These are phyloP conservation scores for Magnolia changhungtana DNA, from an alignment of 164 flowering plant genomes.

Conservation along the genomic window DNA sequence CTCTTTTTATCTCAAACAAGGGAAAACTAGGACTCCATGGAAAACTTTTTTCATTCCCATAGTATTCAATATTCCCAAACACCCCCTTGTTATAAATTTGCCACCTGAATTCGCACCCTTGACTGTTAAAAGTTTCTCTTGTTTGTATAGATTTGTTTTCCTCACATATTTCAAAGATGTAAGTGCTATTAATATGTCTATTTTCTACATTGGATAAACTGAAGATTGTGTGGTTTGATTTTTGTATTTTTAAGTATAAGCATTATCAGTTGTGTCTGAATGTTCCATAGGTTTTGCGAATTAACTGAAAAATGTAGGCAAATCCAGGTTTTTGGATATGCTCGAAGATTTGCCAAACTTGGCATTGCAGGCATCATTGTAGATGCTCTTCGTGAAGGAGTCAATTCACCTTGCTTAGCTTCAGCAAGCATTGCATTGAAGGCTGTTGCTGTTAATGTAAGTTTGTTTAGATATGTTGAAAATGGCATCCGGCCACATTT, in stretches of 20 bases:
- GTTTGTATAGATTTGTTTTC: background rate
- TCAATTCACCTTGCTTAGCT: constrained; percentile 57
- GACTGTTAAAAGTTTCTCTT: background rate
- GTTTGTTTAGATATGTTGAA: constrained; percentile 18
- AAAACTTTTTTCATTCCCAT: too few species aligned
- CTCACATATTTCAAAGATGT: background rate
- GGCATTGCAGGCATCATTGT: constrained; percentile 79
- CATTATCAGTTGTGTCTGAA: background rate
- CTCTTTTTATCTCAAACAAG: too few species aligned
- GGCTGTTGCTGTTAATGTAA: constrained; percentile 92
- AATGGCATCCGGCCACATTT: background rate
- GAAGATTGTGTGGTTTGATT: background rate
- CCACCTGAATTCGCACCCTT: background rate
- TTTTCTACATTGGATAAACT: background rate
- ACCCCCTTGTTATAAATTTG: too few species aligned
- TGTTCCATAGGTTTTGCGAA: background rate
- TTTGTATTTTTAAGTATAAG: background rate
- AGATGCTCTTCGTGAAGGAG: constrained; percentile 60
- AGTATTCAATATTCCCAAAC: too few species aligned
- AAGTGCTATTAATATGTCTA: background rate
- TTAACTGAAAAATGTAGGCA: background rate
- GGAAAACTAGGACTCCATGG: too few species aligned
- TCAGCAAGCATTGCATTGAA: constrained; percentile 77
- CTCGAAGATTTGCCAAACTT: constrained; percentile 80
- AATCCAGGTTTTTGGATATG: constrained; percentile 89